A percentile compares a stretch with the other conserved stretches of the same genome.
Conservation (phyloP, 2,329 filamentous ascomycete species). For the Ascocoryne sarcoides region DNA sequence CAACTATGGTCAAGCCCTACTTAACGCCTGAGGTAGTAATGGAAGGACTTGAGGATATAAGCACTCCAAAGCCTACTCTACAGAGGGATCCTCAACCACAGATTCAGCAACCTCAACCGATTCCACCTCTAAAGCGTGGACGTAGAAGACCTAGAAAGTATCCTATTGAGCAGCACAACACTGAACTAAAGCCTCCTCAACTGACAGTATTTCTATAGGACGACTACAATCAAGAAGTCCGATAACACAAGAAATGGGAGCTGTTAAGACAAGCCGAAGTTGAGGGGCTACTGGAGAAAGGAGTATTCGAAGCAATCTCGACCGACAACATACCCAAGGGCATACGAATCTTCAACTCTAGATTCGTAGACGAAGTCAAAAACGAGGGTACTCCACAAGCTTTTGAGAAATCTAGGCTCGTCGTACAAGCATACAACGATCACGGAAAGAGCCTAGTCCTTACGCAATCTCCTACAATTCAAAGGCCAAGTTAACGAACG, state of each 20-base stretch:
- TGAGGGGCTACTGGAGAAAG: conserved; percentile 1
- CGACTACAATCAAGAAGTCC: not conserved
- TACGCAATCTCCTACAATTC: conserved; percentile 8
- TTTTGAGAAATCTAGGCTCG: conserved; percentile 2
- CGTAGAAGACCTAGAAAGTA: not conserved
- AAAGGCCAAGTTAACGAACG: conserved; percentile 4
- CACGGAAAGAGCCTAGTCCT: conserved; percentile 6
- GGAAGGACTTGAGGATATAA: not conserved
- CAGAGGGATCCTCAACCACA: not conserved
- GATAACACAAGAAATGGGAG: no score
- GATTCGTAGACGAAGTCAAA: not conserved
- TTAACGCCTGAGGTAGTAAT: not conserved
- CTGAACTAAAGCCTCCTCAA: no score
- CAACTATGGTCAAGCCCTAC: not conserved
- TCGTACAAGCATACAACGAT: conserved; percentile 9
- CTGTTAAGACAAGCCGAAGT: conserved; percentile 1
- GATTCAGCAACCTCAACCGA: not conserved
- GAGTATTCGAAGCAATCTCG: not conserved
- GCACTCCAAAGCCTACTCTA: not conserved
- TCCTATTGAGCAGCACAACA: not conserved
- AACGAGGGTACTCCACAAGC: not conserved
- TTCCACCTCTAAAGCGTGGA: not conserved
- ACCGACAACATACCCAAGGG: not conserved
- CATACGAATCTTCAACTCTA: not conserved
- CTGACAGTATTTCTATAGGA: not conserved